phyloP scores from a whole-genome alignment of 2,329 filamentous ascomycete species.

The Ascochyta fabae region DNA sequence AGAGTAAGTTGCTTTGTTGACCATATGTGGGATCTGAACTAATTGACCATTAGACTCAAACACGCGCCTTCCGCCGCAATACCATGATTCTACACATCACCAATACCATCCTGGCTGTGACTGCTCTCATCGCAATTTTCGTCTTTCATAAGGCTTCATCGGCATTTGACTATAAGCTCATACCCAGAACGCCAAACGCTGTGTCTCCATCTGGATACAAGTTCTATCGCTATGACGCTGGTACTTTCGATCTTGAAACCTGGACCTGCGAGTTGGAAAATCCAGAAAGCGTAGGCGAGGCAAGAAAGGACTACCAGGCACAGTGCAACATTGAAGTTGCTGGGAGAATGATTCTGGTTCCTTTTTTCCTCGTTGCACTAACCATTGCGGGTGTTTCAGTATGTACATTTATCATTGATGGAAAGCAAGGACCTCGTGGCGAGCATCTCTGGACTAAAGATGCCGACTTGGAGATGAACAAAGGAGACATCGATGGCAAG shows the following conservation, averaged over 20 bases:
- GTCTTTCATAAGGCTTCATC: conserved; percentile 41
- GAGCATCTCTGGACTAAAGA: conserved; percentile 39
- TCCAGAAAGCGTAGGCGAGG: conserved; percentile 31
- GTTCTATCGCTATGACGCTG: conserved; percentile 40
- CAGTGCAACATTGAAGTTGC: conserved; percentile 42
- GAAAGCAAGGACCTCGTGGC: conserved; percentile 24
- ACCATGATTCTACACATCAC: conserved; percentile 41
- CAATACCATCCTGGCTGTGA: conserved; percentile 40
- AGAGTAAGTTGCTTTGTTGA: background rate
- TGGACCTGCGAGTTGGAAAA: conserved; percentile 43
- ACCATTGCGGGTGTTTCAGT: conserved; percentile 27
- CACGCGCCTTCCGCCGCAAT: conserved; percentile 44
- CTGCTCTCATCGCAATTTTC: conserved; percentile 39
- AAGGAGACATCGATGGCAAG: conserved; percentile 27
- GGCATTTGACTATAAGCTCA: conserved; percentile 35
- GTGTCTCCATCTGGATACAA: conserved; percentile 12
- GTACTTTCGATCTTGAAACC: conserved; percentile 46
- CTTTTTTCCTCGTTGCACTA: conserved; percentile 35
- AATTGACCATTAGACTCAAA: conserved; percentile 27
- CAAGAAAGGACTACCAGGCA: conserved; percentile 33
- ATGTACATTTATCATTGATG: conserved; percentile 33
- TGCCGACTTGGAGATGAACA: conserved; percentile 38
- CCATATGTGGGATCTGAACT: background rate
- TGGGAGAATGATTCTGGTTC: conserved; percentile 38
- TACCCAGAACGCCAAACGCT: conserved; percentile 17